Percentiles rank a stretch among this genome's conserved stretches.
Conservation (phyloP, 148 eudicot species). For the Silene conica region DNA sequence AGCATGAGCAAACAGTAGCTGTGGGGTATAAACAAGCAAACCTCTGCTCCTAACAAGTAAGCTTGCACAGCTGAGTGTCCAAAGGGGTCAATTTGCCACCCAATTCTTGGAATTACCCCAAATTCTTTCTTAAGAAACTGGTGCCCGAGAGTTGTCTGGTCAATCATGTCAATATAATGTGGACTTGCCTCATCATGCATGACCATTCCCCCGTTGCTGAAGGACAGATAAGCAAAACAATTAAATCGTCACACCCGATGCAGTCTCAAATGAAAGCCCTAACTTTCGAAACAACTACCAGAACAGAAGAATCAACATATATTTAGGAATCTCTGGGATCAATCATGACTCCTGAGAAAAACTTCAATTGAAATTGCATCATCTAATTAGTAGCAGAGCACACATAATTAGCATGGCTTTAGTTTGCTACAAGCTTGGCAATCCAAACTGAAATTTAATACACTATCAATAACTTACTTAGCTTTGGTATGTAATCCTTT, state of each 20-base stretch:
- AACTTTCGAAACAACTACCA: neutral
- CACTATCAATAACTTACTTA: neutral
- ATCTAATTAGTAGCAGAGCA: neutral
- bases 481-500: neutral
- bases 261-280: neutral
- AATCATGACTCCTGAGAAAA: neutral
- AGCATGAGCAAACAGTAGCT: slow-evolving; percentile 1
- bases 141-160: slow-evolving; percentile 94
- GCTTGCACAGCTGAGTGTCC: slow-evolving; percentile 99
- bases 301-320: neutral
- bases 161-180: slow-evolving; percentile 98
- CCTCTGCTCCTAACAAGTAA: slow-evolving; percentile 97
- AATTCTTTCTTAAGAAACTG: slow-evolving; percentile 66
- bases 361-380: neutral
- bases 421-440: neutral
- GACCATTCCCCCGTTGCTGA: slow-evolving; percentile 91
- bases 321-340: neutral
- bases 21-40: slow-evolving; percentile 17
- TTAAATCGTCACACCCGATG: neutral
- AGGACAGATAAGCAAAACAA: slow-evolving; percentile 9
- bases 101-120: slow-evolving; percentile 86
- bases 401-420: neutral
- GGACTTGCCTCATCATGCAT: slow-evolving; percentile 99
- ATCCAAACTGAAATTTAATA: neutral
- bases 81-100: slow-evolving; percentile 99